Percentiles rank a stretch among this genome's conserved stretches.
phyloP scores from a whole-genome alignment of 208 protist genomes.

The Acanthamoeba polyphaga region DNA sequence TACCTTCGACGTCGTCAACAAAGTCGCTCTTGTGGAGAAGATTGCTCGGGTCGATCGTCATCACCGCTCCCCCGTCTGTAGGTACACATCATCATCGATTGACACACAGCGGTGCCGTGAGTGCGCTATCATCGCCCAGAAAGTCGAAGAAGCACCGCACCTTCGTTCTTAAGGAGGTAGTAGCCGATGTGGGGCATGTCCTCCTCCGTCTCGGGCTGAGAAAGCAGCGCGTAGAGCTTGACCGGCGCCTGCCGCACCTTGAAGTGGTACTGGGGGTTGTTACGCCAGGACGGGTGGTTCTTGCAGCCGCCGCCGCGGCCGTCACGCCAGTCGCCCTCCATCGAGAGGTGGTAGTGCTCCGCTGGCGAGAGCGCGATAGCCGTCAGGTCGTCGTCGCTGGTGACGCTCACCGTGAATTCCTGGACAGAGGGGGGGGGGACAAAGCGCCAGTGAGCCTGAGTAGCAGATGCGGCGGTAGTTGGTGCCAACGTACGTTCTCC shows the following conservation, averaged over 20 bases:
- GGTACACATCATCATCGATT: not conserved
- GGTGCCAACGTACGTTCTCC: not conserved
- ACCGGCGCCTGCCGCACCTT: slow-evolving; percentile 27
- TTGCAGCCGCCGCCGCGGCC: slow-evolving; percentile 44
- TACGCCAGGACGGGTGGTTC: slow-evolving; percentile 67
- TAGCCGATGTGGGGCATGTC: slow-evolving; percentile 53
- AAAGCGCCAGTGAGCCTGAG: no score
- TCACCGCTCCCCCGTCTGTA: slow-evolving; percentile 21
- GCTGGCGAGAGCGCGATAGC: not conserved
- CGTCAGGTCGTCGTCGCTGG: not conserved
- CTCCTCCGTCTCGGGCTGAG: slow-evolving; percentile 26
- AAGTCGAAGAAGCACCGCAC: not conserved
- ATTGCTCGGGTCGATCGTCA: not conserved
- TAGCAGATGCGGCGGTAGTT: no score
- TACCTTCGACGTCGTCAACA: slow-evolving; percentile 50
- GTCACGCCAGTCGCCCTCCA: not conserved
- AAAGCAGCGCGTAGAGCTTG: slow-evolving; percentile 48
- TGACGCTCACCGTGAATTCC: slow-evolving; percentile 1
- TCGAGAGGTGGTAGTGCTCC: not conserved
- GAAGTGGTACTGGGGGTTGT: slow-evolving; percentile 56
- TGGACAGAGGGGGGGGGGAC: not conserved
- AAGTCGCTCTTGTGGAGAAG: slow-evolving; percentile 65
- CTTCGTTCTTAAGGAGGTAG: slow-evolving; percentile 44
- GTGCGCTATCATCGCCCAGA: no score
- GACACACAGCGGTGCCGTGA: no score